These are phyloP conservation scores for Raffaelea albimanens DNA, from an alignment of 2,329 filamentous ascomycete genomes.

Conservation along the genomic window DNA sequence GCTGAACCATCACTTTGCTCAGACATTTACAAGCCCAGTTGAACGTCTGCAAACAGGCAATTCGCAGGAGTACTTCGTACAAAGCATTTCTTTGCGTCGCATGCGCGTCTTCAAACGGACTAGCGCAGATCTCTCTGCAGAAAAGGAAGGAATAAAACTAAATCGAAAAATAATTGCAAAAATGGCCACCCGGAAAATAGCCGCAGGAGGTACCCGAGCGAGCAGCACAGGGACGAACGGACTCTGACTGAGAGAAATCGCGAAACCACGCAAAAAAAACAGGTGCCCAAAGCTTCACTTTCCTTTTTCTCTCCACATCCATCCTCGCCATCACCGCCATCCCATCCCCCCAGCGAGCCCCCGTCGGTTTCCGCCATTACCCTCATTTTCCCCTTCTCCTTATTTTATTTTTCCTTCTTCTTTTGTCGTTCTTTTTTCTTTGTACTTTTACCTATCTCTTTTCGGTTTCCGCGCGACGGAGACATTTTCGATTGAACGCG, in stretches of 20 bases:
- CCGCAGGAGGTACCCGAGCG: constrained; percentile 9
- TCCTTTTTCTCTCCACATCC: background rate
- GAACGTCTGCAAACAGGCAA: no score
- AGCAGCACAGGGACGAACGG: background rate
- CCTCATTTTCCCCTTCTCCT: background rate
- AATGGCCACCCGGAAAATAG: constrained; percentile 12
- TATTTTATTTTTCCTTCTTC: background rate
- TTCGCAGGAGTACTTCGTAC: no score
- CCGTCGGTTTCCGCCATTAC: background rate
- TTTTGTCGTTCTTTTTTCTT: background rate
- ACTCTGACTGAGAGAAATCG: constrained; percentile 4
- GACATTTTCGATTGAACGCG: constrained; percentile 11
- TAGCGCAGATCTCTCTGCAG: background rate
- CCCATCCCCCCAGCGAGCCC: background rate
- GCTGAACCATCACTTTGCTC: no score
- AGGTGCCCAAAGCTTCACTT: background rate
- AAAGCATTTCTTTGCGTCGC: background rate
- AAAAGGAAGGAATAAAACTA: constrained; percentile 4
- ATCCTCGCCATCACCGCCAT: background rate
- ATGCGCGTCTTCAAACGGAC: background rate
- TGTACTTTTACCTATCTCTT: background rate
- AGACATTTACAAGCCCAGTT: no score
- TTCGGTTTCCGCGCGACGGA: no score
- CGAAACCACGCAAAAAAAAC: constrained; percentile 3
- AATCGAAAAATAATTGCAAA: constrained; percentile 2